Conservation (phyloP, 2,329 filamentous ascomycete genomes). For the Pseudocercospora cruenta region DNA sequence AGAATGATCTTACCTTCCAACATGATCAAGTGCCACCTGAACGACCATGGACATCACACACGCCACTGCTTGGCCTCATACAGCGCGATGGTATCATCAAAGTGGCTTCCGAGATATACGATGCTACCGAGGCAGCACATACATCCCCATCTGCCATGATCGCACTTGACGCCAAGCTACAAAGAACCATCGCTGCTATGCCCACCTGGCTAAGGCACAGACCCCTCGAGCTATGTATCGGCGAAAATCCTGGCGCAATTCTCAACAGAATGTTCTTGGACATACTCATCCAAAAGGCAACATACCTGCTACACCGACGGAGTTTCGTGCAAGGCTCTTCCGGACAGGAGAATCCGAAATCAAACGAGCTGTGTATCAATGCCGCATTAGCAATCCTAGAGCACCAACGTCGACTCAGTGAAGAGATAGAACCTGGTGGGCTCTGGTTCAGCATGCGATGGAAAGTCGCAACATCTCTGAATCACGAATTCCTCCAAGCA, state of each 20-base stretch:
- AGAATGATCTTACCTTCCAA: conserved; percentile 2
- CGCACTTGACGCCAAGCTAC: not conserved
- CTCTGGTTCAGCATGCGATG: conserved; percentile 9
- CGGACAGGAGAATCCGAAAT: not conserved
- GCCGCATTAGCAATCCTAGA: not conserved
- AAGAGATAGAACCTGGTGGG: not conserved
- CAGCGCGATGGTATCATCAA: not conserved
- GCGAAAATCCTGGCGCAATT: not conserved
- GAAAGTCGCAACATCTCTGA: conserved; percentile 1
- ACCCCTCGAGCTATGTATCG: not conserved
- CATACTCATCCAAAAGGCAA: conserved; percentile 4
- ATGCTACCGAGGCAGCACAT: not conserved
- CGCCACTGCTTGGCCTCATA: not conserved
- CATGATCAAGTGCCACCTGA: not conserved
- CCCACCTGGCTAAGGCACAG: not conserved
- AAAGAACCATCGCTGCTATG: not conserved
- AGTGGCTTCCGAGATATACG: not conserved
- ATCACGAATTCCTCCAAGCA: conserved; percentile 9
- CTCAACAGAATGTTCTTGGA: not conserved
- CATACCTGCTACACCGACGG: conserved; percentile 1
- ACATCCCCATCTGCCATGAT: not conserved
- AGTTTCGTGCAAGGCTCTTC: not conserved
- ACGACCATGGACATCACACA: not conserved
- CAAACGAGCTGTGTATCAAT: not conserved
- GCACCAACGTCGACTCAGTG: not conserved